phyloP scores from a whole-genome alignment of 352 stramenopile genomes.

The Phytophthora tubulina region DNA sequence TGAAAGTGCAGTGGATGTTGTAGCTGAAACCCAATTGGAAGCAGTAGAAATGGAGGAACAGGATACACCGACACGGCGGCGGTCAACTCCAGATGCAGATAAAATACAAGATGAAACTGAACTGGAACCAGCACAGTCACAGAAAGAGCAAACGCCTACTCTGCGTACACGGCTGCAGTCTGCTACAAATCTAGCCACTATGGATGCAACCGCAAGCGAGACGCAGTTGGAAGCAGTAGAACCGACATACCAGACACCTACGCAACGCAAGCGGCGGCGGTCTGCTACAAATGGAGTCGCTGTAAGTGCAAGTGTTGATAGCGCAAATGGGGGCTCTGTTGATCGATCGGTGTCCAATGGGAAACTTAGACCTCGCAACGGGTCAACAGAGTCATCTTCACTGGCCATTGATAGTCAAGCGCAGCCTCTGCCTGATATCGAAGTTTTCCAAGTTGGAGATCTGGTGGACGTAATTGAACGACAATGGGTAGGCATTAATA shows the following conservation, averaged over 20 bases:
- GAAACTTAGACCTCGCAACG: constrained; percentile 5
- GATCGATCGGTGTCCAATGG: constrained; percentile 12
- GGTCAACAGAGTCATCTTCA: constrained; percentile 17
- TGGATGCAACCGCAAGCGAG: constrained; percentile 3
- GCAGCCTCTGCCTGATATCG: constrained; percentile 26
- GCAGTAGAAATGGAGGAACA: constrained; percentile 10
- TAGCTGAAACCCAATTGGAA: constrained; percentile 31
- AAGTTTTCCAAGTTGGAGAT: constrained; percentile 65
- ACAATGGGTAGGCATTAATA: constrained; percentile 94
- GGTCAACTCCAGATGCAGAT: constrained; percentile 13
- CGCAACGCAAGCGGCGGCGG: constrained; percentile 29
- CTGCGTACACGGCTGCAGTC: not conserved
- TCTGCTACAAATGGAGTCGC: constrained; percentile 14
- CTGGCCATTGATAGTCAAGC: constrained; percentile 28
- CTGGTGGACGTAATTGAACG: constrained; percentile 89
- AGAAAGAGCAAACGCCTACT: not conserved
- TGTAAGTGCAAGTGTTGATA: not conserved
- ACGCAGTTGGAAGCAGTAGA: constrained; percentile 9
- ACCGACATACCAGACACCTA: constrained; percentile 11
- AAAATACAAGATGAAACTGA: constrained; percentile 1
- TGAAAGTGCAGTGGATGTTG: constrained; percentile 6
- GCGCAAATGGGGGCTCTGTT: not conserved
- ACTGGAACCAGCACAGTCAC: not conserved
- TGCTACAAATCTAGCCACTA: constrained; percentile 1
- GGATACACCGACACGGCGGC: constrained; percentile 8